Percentiles rank a stretch among this genome's conserved stretches.
Conservation (phyloP, 208 protist species). For the Leishmania braziliensis region DNA sequence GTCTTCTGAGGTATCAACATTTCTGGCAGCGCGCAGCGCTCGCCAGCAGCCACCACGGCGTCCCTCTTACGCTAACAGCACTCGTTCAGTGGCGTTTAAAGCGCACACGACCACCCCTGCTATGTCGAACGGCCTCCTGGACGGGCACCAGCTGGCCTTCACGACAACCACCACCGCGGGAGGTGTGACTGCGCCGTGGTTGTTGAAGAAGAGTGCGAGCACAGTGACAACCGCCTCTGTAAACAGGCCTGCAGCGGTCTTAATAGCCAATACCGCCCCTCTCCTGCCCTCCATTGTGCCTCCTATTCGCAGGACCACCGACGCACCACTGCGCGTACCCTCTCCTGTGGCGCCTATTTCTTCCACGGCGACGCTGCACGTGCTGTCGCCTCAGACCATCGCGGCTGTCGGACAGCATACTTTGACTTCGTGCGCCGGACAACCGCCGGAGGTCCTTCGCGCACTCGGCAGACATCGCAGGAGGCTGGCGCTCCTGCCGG, state of each 20-base stretch:
- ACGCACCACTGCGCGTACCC: not conserved
- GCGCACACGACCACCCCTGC: not conserved
- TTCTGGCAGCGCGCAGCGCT: not conserved
- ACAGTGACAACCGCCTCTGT: not conserved
- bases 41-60: not conserved
- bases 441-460: not conserved
- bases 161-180: too few relatives aligned
- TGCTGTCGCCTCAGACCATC: not conserved
- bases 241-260: not conserved
- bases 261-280: not conserved
- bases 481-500: not conserved
- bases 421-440: not conserved
- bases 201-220: too few relatives aligned
- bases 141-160: not conserved
- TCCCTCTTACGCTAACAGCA: not conserved
- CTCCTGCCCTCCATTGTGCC: not conserved
- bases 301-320: not conserved
- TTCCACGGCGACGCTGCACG: not conserved
- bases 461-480: not conserved
- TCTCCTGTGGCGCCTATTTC: not conserved
- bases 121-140: not conserved
- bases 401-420: not conserved
- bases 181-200: too few relatives aligned
- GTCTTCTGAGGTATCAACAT: not conserved
- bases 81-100: not conserved